Evolutionary conservation across 1,139 yeast genomes (phyloP).

Genomic region (Kluyveromyces marxianus): DNA sequence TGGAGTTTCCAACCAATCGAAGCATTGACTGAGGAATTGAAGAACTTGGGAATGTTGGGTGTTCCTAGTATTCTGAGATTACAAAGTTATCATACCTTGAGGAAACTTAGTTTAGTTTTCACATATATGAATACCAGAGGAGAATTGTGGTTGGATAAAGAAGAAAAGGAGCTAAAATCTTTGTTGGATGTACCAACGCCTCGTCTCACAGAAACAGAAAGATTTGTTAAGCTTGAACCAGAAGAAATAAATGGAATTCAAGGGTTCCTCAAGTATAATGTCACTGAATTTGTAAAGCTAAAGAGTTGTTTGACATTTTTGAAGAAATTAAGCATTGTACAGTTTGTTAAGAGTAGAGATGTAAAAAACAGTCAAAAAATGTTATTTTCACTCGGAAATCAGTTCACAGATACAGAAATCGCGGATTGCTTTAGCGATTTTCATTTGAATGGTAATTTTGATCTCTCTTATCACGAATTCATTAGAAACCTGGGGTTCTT

Average conservation of each 20-base stretch:
- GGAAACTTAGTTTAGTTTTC: constrained; percentile 13
- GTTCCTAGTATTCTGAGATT: constrained; percentile 13
- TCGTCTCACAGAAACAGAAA: constrained; percentile 7
- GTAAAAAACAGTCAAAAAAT: constrained; percentile 19
- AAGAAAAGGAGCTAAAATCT: constrained; percentile 3
- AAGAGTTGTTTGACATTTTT: constrained; percentile 33
- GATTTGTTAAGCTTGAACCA: constrained; percentile 25
- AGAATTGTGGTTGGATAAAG: background rate
- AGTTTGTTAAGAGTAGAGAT: constrained; percentile 42
- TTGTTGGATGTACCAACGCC: constrained; percentile 8
- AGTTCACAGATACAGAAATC: background rate
- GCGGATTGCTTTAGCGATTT: background rate
- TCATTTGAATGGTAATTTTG: background rate
- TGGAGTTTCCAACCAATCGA: constrained; percentile 10
- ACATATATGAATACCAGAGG: constrained; percentile 4
- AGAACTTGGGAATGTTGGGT: constrained; percentile 11
- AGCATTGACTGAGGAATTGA: constrained; percentile 3
- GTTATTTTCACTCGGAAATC: constrained; percentile 8
- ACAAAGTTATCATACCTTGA: constrained; percentile 12
- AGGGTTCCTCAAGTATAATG: constrained; percentile 48
- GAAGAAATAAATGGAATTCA: constrained; percentile 48
- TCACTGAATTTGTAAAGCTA: constrained; percentile 39
- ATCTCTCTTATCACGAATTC: constrained; percentile 7
- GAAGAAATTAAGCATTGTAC: constrained; percentile 39
- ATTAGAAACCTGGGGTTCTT: constrained; percentile 14